Conservation (phyloP, 139 green algal genomes). For the Micromonas pusilla region DNA sequence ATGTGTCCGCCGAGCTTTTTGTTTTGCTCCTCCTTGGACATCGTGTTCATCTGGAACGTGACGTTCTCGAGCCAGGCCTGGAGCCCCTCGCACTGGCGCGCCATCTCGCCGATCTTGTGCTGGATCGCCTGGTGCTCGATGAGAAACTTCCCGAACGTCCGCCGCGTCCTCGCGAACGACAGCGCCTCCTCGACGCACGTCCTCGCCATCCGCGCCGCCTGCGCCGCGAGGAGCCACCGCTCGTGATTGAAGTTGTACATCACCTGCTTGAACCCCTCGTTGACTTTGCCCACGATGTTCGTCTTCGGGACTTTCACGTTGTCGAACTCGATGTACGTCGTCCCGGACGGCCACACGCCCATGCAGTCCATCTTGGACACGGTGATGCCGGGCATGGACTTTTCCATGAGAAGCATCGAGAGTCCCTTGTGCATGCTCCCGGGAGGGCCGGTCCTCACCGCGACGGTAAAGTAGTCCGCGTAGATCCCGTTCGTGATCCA, state of each 20-base stretch:
- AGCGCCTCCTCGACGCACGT: slow-evolving; percentile 33
- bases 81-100: slow-evolving; percentile 12
- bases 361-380: slow-evolving; percentile 34
- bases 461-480: slow-evolving; percentile 40
- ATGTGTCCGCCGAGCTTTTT: slow-evolving; percentile 26
- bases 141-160: slow-evolving; percentile 33
- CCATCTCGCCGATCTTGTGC: slow-evolving; percentile 34
- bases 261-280: slow-evolving; percentile 37
- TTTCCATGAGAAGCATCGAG: slow-evolving; percentile 34
- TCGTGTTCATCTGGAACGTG: slow-evolving; percentile 36
- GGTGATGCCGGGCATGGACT: slow-evolving; percentile 25
- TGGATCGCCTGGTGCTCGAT: slow-evolving; percentile 36
- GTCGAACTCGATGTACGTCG: slow-evolving; percentile 36
- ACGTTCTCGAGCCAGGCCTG: slow-evolving; percentile 36
- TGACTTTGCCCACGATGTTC: slow-evolving; percentile 33
- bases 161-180: slow-evolving; percentile 21
- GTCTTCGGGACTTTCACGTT: slow-evolving; percentile 35
- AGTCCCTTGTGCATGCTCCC: slow-evolving; percentile 28
- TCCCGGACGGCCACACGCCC: slow-evolving; percentile 29
- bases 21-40: slow-evolving; percentile 23
- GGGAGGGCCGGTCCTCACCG: slow-evolving; percentile 17
- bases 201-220: slow-evolving; percentile 5
- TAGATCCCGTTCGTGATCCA: slow-evolving; percentile 42
- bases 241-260: slow-evolving; percentile 45
- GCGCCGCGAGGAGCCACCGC: slow-evolving; percentile 26